Conservation (phyloP, 2,329 filamentous ascomycete genomes). For the Penicillium freii region DNA sequence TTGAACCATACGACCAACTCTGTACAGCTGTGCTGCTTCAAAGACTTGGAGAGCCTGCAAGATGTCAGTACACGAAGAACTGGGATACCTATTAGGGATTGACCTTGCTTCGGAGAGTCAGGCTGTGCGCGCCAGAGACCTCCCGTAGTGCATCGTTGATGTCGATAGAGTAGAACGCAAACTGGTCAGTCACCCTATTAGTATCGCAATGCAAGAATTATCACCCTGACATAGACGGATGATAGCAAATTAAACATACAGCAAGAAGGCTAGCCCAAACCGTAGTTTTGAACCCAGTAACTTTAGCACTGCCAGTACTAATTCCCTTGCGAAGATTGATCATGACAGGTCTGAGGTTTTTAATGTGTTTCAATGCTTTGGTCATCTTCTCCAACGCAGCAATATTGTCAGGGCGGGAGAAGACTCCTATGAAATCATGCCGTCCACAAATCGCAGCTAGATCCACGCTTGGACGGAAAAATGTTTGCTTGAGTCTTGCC, state of each 20-base stretch:
- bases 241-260: slow-evolving; percentile 33
- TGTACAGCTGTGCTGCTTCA: slow-evolving; percentile 58
- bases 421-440: slow-evolving; percentile 64
- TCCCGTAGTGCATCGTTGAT: slow-evolving; percentile 64
- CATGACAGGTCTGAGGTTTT: slow-evolving; percentile 70
- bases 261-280: slow-evolving; percentile 70
- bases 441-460: slow-evolving; percentile 67
- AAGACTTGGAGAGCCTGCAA: slow-evolving; percentile 59
- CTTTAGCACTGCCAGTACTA: slow-evolving; percentile 52
- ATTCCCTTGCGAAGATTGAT: slow-evolving; percentile 74
- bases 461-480: slow-evolving; percentile 74
- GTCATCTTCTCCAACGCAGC: slow-evolving; percentile 55
- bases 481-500: slow-evolving; percentile 69
- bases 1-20: slow-evolving; percentile 68
- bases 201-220: neutral
- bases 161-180: slow-evolving; percentile 68
- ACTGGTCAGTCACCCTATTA: slow-evolving; percentile 46
- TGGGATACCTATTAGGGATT: neutral
- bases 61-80: neutral
- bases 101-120: slow-evolving; percentile 57
- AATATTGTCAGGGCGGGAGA: slow-evolving; percentile 68
- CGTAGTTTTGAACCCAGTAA: slow-evolving; percentile 59
- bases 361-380: slow-evolving; percentile 66
- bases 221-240: too few species aligned
- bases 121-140: slow-evolving; percentile 52